These are phyloP conservation scores for Gentiana straminea DNA, from an alignment of 257 asterid species.

Conservation along the genomic window DNA sequence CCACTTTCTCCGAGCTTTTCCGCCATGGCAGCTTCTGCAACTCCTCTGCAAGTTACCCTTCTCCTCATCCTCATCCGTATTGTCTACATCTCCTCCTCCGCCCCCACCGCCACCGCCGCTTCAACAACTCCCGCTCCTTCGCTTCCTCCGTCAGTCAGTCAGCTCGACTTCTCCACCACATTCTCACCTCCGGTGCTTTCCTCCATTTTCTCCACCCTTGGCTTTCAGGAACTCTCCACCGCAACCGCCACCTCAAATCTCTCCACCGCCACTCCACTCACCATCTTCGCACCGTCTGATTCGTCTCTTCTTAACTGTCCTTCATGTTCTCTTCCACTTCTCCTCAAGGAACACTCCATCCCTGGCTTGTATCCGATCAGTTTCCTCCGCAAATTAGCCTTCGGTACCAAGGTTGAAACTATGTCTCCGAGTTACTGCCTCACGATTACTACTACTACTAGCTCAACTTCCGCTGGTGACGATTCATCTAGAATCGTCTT, in stretches of 20 bases:
- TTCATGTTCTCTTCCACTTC: conserved; percentile 41
- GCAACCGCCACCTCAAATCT: conserved; percentile 44
- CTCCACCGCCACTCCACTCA: conserved; percentile 55
- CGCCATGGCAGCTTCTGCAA: background rate
- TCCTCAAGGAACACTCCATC: conserved; percentile 69
- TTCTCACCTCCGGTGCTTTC: conserved; percentile 34
- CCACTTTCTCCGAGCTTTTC: background rate
- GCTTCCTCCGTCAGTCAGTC: conserved; percentile 31
- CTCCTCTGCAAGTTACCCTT: conserved; percentile 21
- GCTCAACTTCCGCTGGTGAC: conserved; percentile 1
- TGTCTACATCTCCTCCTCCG: conserved; percentile 23
- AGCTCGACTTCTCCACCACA: background rate
- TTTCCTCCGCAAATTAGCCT: conserved; percentile 52
- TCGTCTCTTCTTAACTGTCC: conserved; percentile 71
- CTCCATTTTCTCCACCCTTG: conserved; percentile 60
- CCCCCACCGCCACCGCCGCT: conserved; percentile 10
- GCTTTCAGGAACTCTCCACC: conserved; percentile 65
- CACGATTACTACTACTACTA: conserved; percentile 33
- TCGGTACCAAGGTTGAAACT: conserved; percentile 77
- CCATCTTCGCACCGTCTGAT: conserved; percentile 75
- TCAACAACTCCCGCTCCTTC: conserved; percentile 22
- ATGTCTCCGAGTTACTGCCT: conserved; percentile 60
- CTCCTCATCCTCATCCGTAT: conserved; percentile 35
- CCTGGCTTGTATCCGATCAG: conserved; percentile 63
- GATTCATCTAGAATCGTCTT: conserved; percentile 22